Evolutionary conservation across 352 stramenopile species (phyloP), one percentile per base, ranked within the genome.

Genomic region (Globisporangium emineosum): DNA sequence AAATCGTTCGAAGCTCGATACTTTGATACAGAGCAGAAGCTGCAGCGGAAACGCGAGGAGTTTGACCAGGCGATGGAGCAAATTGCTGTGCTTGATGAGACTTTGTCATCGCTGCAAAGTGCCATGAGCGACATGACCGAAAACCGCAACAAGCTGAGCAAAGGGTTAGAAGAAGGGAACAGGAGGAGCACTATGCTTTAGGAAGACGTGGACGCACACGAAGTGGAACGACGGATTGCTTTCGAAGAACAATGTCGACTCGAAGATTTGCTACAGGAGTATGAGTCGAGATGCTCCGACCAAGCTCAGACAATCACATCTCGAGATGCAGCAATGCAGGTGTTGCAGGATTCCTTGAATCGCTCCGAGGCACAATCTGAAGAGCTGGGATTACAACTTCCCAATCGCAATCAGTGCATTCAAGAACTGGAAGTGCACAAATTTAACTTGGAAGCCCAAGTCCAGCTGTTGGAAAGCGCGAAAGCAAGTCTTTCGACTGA

Each of bases 1-100:
- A 76, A 78, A 40, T 86, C 72, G 15, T 94, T 91, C 52, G 85
- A 91, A 62, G 53, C 47, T 0, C 88, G 87, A 59, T 92, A 88
- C 53, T 90, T 92, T 59, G 73, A 82, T 9, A 77, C 78, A 0
- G 64, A 69, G 19, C 61, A 79, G 19, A 52, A 72, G 15, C 60
- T 74, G 1, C 40, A 66, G 25, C n/a, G 23, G 0, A 60, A 40
- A 29, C n/a, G 47, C 1, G 32, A 64, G 8, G 61, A 72, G 64
- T 33, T 57, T n/a, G 55, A 53, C 1, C 43, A 73, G 7, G 21
- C 32, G 9, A 57, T 27, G 4, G 35, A 69, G 23, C 15, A 42
- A 45, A 65, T 65, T 43, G 25, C 15, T n/a, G n/a, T 53, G 5
- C 32, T 45, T 8, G 7, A 57, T 4, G 19, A 45, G 21, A 30